A percentile compares a stretch with the other conserved stretches of the same genome.
Evolutionary conservation across 73 alveolate genomes (phyloP).

Genomic region (Blepharisma japonicum): DNA sequence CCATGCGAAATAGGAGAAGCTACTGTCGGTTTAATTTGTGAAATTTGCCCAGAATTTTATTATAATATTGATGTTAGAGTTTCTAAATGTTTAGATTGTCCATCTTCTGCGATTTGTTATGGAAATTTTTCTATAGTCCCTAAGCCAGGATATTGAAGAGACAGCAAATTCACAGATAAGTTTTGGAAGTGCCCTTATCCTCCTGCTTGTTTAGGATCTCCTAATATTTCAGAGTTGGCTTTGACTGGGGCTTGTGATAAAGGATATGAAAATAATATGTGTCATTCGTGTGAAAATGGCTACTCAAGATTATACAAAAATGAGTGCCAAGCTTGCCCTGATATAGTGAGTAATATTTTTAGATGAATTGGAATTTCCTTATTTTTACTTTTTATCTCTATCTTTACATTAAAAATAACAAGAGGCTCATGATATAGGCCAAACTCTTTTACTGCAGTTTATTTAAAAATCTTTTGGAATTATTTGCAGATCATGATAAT

Average conservation of each 20-base stretch:
- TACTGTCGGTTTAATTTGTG: neutral
- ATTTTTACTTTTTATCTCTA: neutral
- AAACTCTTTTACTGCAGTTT: neutral
- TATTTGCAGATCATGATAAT: constrained; percentile 17
- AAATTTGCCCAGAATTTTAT: constrained; percentile 32
- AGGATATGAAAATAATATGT: constrained; percentile 41
- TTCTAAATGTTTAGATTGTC: constrained; percentile 25
- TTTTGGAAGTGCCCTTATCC: constrained; percentile 36
- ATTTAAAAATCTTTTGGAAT: constrained; percentile 19
- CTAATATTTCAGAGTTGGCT: neutral
- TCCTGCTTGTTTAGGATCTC: constrained; percentile 36
- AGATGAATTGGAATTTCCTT: neutral
- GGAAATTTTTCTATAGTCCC: constrained; percentile 46
- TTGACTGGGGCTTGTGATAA: constrained; percentile 32
- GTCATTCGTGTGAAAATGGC: constrained; percentile 34
- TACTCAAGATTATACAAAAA: constrained; percentile 20
- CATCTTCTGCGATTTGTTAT: constrained; percentile 34
- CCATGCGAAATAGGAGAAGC: neutral
- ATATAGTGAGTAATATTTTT: neutral
- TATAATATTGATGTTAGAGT: constrained; percentile 31
- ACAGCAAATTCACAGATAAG: neutral
- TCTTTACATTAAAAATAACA: neutral
- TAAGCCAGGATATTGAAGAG: constrained; percentile 40
- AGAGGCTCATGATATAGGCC: neutral
- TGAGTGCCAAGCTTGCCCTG: constrained; percentile 38